phyloP scores from a whole-genome alignment of 2,329 filamentous ascomycete species.

The Hypomyces perniciosus region DNA sequence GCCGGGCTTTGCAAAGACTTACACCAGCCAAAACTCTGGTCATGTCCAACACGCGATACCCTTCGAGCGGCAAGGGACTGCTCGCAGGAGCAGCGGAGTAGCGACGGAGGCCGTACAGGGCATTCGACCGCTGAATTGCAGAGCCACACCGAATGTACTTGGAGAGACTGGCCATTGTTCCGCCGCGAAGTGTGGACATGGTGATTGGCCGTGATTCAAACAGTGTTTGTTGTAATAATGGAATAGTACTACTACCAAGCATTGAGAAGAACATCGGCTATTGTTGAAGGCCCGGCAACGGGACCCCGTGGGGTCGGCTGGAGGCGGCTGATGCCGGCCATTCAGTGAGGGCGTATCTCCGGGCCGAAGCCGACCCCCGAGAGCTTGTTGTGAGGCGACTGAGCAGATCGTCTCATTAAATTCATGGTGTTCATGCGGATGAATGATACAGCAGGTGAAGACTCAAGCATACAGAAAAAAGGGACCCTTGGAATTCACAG shows the following conservation, averaged over 20 bases:
- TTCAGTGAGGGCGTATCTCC: neutral
- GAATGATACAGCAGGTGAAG: too few species aligned
- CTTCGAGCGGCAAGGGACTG: conserved; percentile 61
- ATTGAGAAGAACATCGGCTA: too few species aligned
- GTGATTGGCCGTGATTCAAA: neutral
- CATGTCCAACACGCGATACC: conserved; percentile 90
- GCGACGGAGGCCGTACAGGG: conserved; percentile 16
- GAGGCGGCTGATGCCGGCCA: conserved; percentile 9
- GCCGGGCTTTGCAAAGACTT: conserved; percentile 31
- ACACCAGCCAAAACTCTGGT: conserved; percentile 92
- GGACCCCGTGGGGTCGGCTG: conserved; percentile 11
- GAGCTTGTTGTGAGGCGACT: too few species aligned
- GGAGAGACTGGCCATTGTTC: conserved; percentile 1
- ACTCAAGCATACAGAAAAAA: too few species aligned
- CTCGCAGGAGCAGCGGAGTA: conserved; percentile 25
- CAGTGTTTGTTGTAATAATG: too few species aligned
- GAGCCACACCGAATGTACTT: conserved; percentile 7
- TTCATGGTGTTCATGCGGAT: too few species aligned
- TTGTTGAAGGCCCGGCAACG: neutral
- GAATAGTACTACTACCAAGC: neutral
- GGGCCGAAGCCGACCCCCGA: too few species aligned
- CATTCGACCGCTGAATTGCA: neutral
- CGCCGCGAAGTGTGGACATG: conserved; percentile 10
- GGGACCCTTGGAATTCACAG: too few species aligned
- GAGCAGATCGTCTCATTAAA: neutral